Percentiles rank a stretch among this genome's conserved stretches.
These are phyloP conservation scores for Malus sylvestris DNA, from an alignment of 306 rosid genomes.

Conservation along the genomic window DNA sequence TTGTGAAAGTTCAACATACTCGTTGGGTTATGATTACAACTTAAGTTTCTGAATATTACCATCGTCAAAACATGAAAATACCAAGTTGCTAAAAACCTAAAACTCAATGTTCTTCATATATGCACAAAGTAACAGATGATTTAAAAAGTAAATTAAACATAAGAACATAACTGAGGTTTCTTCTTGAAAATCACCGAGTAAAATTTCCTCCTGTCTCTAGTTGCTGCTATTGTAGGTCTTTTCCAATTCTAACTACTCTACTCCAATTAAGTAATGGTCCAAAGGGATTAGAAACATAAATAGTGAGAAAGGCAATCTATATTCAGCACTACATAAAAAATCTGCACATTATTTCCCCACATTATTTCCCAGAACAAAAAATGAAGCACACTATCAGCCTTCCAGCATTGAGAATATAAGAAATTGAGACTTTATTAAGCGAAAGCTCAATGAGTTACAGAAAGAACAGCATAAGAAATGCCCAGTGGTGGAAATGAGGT, in stretches of 20 bases:
- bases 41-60: background rate
- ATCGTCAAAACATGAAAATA: background rate
- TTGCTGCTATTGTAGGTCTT: background rate
- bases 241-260: background rate
- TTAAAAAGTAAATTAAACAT: background rate
- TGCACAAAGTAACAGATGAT: background rate
- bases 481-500: background rate
- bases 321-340: background rate
- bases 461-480: background rate
- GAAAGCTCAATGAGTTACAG: background rate
- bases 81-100: background rate
- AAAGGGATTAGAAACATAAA: background rate
- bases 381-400: background rate
- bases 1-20: background rate
- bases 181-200: background rate
- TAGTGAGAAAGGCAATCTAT: background rate
- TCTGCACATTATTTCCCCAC: background rate
- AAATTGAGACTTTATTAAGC: background rate
- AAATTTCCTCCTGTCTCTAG: background rate
- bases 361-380: background rate
- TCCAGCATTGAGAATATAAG: background rate
- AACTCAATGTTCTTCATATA: background rate
- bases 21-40: background rate
- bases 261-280: background rate
- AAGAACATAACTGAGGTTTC: background rate